Base-by-base conservation (phyloP, 371 early-diverging fungal genomes). In the Chytridiales sp. region DNA sequence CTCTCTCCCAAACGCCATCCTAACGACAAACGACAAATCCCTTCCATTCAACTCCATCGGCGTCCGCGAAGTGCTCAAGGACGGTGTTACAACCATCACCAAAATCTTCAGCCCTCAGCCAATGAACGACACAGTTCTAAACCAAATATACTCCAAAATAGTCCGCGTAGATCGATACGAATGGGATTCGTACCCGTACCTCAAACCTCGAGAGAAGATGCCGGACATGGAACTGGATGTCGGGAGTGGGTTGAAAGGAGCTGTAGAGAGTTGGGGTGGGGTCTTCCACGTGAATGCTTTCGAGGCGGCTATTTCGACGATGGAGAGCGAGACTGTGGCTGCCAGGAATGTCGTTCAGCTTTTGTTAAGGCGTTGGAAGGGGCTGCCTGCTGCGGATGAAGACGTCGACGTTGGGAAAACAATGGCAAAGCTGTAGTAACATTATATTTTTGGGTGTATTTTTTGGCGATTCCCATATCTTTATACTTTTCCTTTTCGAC, bases 181-280 rank as follows among this genome's bases (percentile, higher is more conserved):
- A 22, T 89, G 89, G 89, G 77, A 84, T 30, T 82, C 87, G 4
- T 89, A 87, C 42, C 89, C 89, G 6, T 42, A 68, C 13, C 57
- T 89, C 3, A 32, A 53, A 11, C 84, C 64, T 40, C 13, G 50
- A n/a, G 0, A 8, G 19, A 17, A 21, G 57, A 38, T 27, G 29
- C 56, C 13, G 13, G 8, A 4, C n/a, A 44, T 5, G 41, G 41
- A 30, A n/a, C 51, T 2, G 48, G 53, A 36, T 15, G 35, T n/a
- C 8, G 26, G 19, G 30, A n/a, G 46, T 55, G 51, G 27, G 53
- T n/a, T 47, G 41, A 51, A 56, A 13, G 27, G 41, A 4, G 50
- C 40, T 39, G 42, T 8, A 0, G 34, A 24, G 2, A 27, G 9
- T 1, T 29, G 44, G n/a, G 59, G 59, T 8, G 58, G 64, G 3